phyloP scores from a whole-genome alignment of 257 asterid genomes.

The Nicotiana knightiana region DNA sequence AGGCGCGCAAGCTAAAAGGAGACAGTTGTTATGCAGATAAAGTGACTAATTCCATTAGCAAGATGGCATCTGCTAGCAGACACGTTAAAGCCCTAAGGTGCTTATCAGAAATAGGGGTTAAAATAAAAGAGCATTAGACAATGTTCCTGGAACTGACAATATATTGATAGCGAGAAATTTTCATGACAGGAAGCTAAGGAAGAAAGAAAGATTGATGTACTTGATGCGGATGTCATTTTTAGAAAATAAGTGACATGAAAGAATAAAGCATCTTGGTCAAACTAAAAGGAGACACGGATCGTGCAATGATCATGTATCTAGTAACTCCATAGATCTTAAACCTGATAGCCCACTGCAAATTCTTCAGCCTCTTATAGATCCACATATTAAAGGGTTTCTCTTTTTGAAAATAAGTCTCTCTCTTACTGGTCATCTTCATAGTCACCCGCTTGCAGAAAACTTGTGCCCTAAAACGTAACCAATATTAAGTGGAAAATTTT shows the following conservation, averaged over 20 bases:
- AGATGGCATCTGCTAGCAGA: not conserved
- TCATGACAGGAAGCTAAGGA: not conserved
- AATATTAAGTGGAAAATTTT: not conserved
- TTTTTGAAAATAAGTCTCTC: not conserved
- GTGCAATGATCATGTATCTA: not conserved
- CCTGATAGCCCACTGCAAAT: not conserved
- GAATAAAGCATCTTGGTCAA: not conserved
- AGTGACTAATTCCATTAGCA: not conserved
- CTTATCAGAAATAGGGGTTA: not conserved
- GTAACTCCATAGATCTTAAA: not conserved
- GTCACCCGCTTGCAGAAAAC: not conserved
- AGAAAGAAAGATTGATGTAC: not conserved
- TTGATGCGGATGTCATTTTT: not conserved
- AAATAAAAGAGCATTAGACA: not conserved
- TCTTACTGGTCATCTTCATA: not conserved
- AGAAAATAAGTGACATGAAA: not conserved
- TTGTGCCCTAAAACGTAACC: not conserved
- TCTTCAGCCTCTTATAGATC: not conserved
- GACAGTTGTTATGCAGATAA: not conserved
- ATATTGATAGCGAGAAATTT: not conserved
- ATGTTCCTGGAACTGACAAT: not conserved
- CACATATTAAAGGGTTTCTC: not conserved
- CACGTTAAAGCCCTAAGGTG: not conserved
- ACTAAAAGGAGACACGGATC: not conserved
- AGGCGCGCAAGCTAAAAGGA: not conserved